Conservation (phyloP, 2,329 filamentous ascomycete species). For the Sordariomycetes sp. region DNA sequence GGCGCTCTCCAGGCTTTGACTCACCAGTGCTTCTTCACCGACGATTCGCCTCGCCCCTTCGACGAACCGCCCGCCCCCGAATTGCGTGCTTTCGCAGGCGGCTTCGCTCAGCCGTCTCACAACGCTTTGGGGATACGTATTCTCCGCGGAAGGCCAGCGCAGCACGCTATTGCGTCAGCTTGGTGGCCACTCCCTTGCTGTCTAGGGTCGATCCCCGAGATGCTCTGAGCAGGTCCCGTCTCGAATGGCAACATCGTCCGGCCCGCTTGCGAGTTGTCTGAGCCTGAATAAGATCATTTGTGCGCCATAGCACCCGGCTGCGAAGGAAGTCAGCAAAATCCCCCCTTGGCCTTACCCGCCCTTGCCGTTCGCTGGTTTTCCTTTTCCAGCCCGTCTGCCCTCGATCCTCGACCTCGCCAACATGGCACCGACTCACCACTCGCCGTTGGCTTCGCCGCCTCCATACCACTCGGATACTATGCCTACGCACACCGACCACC, state of each 20-base stretch:
- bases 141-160: not conserved
- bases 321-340: not conserved
- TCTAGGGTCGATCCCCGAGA: not conserved
- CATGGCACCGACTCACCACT: not conserved
- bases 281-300: not conserved
- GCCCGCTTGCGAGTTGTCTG: not conserved
- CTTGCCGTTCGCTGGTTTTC: not conserved
- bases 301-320: not conserved
- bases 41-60: not conserved
- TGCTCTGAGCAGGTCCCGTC: not conserved
- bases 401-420: not conserved
- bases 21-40: not conserved
- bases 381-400: not conserved
- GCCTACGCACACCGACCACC: slow-evolving; percentile 5
- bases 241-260: not conserved
- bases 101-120: not conserved
- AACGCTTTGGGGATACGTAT: not conserved
- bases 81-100: not conserved
- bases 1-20: not conserved
- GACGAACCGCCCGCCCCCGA: not conserved
- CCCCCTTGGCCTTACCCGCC: not conserved
- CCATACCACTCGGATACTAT: slow-evolving; percentile 6
- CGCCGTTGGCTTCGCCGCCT: not conserved
- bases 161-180: not conserved
- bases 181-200: not conserved